phyloP scores from a whole-genome alignment of 2,329 filamentous ascomycete species.

The Claviceps sp. region DNA sequence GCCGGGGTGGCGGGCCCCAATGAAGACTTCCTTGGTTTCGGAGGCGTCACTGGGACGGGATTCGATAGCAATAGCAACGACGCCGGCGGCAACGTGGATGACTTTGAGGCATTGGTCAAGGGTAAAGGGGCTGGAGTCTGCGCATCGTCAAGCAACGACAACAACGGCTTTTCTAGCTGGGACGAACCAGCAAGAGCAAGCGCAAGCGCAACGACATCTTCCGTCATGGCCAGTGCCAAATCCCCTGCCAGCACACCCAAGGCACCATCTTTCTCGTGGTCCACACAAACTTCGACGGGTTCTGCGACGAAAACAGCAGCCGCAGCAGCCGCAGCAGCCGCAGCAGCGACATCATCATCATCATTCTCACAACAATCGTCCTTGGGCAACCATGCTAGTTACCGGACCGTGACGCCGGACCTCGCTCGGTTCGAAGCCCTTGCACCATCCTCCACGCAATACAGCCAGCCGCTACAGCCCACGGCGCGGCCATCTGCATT shows the following conservation, averaged over 20 bases:
- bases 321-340: not conserved
- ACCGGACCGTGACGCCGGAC: conserved; percentile 47
- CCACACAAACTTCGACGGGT: conserved; percentile 36
- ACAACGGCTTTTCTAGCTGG: conserved; percentile 35
- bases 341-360: not conserved
- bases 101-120: conserved; percentile 84
- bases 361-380: conserved; percentile 13
- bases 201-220: conserved; percentile 10
- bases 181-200: conserved; percentile 19
- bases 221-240: conserved; percentile 19
- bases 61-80: conserved; percentile 28
- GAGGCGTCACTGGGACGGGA: conserved; percentile 47
- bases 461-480: conserved; percentile 45
- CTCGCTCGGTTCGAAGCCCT: conserved; percentile 40
- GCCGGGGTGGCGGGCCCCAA: conserved; percentile 34
- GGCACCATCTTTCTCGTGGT: conserved; percentile 50
- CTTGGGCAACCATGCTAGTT: conserved; percentile 20
- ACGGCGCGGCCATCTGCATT: conserved; percentile 16
- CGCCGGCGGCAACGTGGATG: conserved; percentile 46
- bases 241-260: conserved; percentile 25
- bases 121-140: conserved; percentile 32
- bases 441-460: conserved; percentile 47
- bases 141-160: conserved; percentile 25
- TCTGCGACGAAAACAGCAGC: conserved; percentile 12
- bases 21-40: conserved; percentile 60